Base-by-base conservation (phyloP, 805 yeast species). In the Barnettozyma vustinii region DNA sequence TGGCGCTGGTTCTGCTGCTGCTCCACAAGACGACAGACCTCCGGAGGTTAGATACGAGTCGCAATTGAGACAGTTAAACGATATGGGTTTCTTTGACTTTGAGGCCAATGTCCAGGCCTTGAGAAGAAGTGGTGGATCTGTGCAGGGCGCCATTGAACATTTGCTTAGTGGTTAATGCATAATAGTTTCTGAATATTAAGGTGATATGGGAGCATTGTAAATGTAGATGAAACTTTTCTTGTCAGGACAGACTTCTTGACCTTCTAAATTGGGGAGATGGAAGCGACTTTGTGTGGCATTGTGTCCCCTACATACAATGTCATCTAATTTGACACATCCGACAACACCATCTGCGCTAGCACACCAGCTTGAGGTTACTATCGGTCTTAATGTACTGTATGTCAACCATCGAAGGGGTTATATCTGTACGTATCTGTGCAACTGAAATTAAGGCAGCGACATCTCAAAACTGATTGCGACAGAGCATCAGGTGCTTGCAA, bases 121-220 rank as follows among this genome's bases (percentile, higher is more conserved):
- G 59, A 81, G 97, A 71, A 81, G 98, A 69, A 81, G 92, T 48
- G 99, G 99, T 32, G 99, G 99, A 9, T 87, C 91, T 54, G 97
- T 92, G 23, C 97, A 92, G 70, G 97, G 97, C 42, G 99, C 99
- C 10, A 75, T 92, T 45, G 97, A 92, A 67, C 87, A 88, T 47
- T 71, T 91, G 58, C 75, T 91, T 50, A 84, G 76, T 52, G 87
- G 86, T 25, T 44, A 52, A 39, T 21, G 8, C 13, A 12, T 8
- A 9, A 9, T 3, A 2, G 21, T 18, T 16, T 16, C 39, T 36
- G 10, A 9, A 12, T 16, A 36, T 36, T 10, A 9, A 18, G 15
- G 9, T 16, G 3, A 18, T 36, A 21, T 18, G 9, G 39, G 39
- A 4, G 15, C 39, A 18, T 36, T 9, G 21, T 36, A 36, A 21